Conservation (phyloP, 2,329 filamentous ascomycete species). For the Hypocreales sp. region DNA sequence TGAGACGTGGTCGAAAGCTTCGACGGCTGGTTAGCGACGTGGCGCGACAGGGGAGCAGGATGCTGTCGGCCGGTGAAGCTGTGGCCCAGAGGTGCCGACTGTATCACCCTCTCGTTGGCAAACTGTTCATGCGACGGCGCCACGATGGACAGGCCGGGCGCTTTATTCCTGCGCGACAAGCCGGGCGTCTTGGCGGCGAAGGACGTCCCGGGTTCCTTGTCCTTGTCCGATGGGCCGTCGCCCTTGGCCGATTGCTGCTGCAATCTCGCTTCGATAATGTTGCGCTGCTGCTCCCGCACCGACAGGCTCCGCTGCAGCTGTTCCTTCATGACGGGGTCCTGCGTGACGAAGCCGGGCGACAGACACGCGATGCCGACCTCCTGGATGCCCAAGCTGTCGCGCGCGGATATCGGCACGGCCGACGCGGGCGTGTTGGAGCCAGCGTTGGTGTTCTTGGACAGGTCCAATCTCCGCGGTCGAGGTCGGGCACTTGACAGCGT, state of each 20-base stretch:
- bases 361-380: constrained; percentile 89
- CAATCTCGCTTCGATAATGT: constrained; percentile 82
- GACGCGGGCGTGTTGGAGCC: constrained; percentile 39
- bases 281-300: constrained; percentile 83
- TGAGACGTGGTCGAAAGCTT: constrained; percentile 73
- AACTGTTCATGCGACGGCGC: constrained; percentile 86
- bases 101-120: constrained; percentile 85
- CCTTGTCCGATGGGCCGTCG: constrained; percentile 45
- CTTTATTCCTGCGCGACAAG: constrained; percentile 60
- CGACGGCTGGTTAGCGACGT: constrained; percentile 67
- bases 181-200: constrained; percentile 56
- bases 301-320: constrained; percentile 88
- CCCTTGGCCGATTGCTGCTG: constrained; percentile 78
- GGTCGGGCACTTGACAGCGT: constrained; percentile 60
- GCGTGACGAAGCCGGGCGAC: constrained; percentile 88
- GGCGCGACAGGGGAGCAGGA: constrained; percentile 58
- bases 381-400: constrained; percentile 70
- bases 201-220: constrained; percentile 23
- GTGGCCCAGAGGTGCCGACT: constrained; percentile 88
- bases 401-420: constrained; percentile 61
- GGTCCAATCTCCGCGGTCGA: constrained; percentile 49
- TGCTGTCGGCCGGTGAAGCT: constrained; percentile 87
- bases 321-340: constrained; percentile 92
- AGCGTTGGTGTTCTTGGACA: constrained; percentile 46
- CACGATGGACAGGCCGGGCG: constrained; percentile 86